Evolutionary conservation across 2,329 filamentous ascomycete genomes (phyloP).

Genomic region (Venturiaceae sp.): DNA sequence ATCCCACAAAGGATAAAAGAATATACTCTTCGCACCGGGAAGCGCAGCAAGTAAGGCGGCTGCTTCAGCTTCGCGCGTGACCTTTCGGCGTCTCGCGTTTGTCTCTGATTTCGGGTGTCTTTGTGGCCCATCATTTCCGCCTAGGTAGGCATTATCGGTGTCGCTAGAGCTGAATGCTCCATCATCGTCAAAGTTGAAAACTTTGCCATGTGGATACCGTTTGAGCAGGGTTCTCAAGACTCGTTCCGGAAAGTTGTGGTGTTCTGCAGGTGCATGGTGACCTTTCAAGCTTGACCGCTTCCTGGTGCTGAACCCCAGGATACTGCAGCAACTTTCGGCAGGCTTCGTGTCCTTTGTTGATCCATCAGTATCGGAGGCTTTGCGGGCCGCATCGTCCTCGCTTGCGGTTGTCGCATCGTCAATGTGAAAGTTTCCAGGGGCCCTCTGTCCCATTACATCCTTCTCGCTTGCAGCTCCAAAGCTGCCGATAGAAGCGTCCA

Average conservation of each 20-base stretch:
- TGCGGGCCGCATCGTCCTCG: not conserved
- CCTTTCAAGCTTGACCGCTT: constrained; percentile 6
- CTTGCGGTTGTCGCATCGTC: not conserved
- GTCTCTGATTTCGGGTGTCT: not conserved
- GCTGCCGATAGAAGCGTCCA: not conserved
- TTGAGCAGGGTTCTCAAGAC: constrained; percentile 12
- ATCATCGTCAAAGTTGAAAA: constrained; percentile 16
- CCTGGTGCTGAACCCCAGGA: constrained; percentile 11
- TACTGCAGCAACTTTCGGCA: not conserved
- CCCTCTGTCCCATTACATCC: not conserved
- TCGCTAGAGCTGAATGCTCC: constrained; percentile 12
- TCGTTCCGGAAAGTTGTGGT: constrained; percentile 7
- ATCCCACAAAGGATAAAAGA: constrained; percentile 5
- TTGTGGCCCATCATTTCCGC: not conserved
- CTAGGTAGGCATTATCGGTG: not conserved
- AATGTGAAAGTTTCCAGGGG: not conserved
- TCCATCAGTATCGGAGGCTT: not conserved
- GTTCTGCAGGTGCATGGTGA: not conserved
- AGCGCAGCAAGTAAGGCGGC: not conserved
- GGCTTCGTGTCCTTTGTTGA: not conserved
- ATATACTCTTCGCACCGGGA: not conserved
- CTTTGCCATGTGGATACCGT: constrained; percentile 15
- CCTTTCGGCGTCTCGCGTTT: not conserved
- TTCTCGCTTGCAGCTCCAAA: constrained; percentile 2
- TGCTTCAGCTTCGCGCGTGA: not conserved